phyloP scores from a whole-genome alignment of 2,329 filamentous ascomycete genomes.

The Aspergillus ustus region DNA sequence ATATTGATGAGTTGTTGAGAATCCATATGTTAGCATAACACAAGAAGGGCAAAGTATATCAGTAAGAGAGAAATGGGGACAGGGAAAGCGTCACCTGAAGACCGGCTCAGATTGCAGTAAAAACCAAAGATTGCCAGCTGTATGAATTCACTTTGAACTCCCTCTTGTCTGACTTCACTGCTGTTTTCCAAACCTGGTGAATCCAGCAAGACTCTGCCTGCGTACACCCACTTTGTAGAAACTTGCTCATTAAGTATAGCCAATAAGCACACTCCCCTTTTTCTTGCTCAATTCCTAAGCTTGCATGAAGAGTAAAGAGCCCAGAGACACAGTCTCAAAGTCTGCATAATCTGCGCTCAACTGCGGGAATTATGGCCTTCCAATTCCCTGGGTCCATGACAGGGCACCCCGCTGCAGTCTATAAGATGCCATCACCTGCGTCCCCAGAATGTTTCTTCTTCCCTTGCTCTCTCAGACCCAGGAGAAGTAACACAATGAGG shows the following conservation, averaged over 20 bases:
- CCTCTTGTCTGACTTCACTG: no score
- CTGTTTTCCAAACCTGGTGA: no score
- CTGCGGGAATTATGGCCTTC: neutral
- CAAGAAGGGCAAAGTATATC: no score
- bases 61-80: no score
- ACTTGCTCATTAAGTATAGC: neutral
- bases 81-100: no score
- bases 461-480: neutral
- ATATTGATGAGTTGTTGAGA: no score
- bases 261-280: neutral
- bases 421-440: neutral
- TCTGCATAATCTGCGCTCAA: neutral
- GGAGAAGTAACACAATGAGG: neutral
- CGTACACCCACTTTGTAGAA: neutral
- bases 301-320: neutral
- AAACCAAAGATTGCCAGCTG: no score
- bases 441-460: neutral
- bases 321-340: neutral
- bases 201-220: neutral
- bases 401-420: neutral
- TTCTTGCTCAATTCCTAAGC: neutral
- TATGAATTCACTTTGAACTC: no score
- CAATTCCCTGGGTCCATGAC: neutral
- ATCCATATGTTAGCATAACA: no score
- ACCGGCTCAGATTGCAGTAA: no score